A percentile compares a stretch with the other conserved stretches of the same genome.
Evolutionary conservation across 2,329 filamentous ascomycete species (phyloP).

Genomic region (Dothidotthia symphoricarpi): DNA sequence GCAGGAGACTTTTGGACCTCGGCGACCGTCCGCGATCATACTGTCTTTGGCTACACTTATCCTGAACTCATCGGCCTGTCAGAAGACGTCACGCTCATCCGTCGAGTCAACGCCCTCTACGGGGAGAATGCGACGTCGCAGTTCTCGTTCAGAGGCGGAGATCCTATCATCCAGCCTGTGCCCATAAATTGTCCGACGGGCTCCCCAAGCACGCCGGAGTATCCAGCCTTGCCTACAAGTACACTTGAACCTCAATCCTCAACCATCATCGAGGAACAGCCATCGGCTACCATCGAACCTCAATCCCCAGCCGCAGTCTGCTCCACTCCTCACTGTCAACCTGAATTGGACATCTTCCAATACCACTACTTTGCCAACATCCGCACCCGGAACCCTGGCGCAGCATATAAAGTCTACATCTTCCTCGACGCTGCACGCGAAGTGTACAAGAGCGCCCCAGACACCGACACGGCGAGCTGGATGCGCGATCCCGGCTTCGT

Average conservation of each 20-base stretch:
- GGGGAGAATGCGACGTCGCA: constrained; percentile 42
- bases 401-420: constrained; percentile 66
- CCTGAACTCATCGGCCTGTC: constrained; percentile 54
- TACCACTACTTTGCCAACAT: constrained; percentile 68
- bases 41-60: constrained; percentile 72
- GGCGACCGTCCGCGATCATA: constrained; percentile 57
- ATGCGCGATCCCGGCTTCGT: constrained; percentile 55
- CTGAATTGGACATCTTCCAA: constrained; percentile 1
- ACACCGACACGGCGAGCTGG: constrained; percentile 46
- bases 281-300: too few relatives aligned
- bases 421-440: constrained; percentile 60
- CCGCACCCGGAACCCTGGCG: constrained; percentile 58
- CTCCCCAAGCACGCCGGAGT: too few relatives aligned
- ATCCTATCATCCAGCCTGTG: neutral
- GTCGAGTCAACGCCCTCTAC: constrained; percentile 62
- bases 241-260: constrained; percentile 25
- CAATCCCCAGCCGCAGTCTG: constrained; percentile 24
- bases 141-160: constrained; percentile 9
- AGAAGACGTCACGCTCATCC: constrained; percentile 44
- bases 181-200: neutral
- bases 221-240: too few relatives aligned
- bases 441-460: constrained; percentile 33
- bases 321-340: too few relatives aligned
- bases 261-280: too few relatives aligned
- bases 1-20: constrained; percentile 68